These are phyloP conservation scores for Sporothrix pseudoabietina DNA, from an alignment of 2,329 filamentous ascomycete species.

Conservation along the genomic window DNA sequence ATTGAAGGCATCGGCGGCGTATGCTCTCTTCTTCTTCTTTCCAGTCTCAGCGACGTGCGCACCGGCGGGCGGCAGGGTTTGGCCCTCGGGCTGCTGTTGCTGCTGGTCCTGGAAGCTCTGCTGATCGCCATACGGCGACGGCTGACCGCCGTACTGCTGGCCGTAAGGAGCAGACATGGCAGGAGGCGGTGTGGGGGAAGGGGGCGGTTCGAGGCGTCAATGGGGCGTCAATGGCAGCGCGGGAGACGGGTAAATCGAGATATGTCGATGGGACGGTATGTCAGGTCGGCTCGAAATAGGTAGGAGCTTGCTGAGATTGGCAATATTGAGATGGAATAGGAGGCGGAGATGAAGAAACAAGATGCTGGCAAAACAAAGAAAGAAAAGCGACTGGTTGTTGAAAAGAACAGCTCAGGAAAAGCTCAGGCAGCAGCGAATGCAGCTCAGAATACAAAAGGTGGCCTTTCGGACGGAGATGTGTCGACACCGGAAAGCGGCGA, in stretches of 20 bases:
- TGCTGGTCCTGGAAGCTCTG: slow-evolving; percentile 46
- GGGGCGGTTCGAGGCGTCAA: not conserved
- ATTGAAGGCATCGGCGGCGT: slow-evolving; percentile 92
- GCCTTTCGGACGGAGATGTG: slow-evolving; percentile 1
- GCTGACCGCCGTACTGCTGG: slow-evolving; percentile 38
- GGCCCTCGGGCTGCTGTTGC: slow-evolving; percentile 45
- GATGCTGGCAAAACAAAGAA: not conserved
- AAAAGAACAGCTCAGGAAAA: not conserved
- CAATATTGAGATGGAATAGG: not conserved
- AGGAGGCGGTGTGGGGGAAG: slow-evolving; percentile 35
- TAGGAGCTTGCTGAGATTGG: not conserved
- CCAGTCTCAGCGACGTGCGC: slow-evolving; percentile 48
- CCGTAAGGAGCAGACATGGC: slow-evolving; percentile 62
- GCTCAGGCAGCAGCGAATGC: slow-evolving; percentile 21
- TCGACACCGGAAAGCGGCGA: slow-evolving; percentile 20
- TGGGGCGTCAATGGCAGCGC: not conserved
- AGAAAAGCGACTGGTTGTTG: not conserved
- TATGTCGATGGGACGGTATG: not conserved
- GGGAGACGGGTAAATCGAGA: not conserved
- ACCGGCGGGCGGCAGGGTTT: slow-evolving; percentile 42
- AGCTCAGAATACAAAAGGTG: slow-evolving; percentile 12
- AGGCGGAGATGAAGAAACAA: not conserved
- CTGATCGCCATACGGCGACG: slow-evolving; percentile 48
- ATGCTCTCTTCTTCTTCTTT: slow-evolving; percentile 90
- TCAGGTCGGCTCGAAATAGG: not conserved